Conservation (phyloP, 1,284 basidiomycete genomes). For the Apiotrichum siamense region DNA sequence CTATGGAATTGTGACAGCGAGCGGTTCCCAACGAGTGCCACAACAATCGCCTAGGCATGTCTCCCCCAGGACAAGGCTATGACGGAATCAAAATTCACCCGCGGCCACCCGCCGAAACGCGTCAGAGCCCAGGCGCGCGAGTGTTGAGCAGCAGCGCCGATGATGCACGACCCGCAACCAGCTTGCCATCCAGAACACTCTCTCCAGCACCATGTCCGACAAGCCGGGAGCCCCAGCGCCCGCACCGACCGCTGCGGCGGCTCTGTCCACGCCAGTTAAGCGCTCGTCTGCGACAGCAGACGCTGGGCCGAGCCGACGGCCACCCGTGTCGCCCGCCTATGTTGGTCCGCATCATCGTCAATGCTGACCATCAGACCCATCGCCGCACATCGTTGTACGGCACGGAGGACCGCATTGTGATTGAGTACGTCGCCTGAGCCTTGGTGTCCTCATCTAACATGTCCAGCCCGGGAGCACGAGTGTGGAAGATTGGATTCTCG, state of each 20-base stretch:
- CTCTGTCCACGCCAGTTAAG: conserved; percentile 26
- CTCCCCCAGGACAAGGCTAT: too few relatives aligned
- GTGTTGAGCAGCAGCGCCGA: too few relatives aligned
- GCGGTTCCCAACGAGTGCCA: too few relatives aligned
- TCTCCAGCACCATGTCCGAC: too few relatives aligned
- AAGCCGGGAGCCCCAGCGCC: not conserved
- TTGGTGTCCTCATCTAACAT: not conserved
- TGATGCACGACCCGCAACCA: too few relatives aligned
- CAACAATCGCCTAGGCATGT: too few relatives aligned
- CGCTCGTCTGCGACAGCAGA: conserved; percentile 23
- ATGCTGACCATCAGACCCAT: conserved; percentile 26
- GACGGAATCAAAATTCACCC: too few relatives aligned
- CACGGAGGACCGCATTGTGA: conserved; percentile 47
- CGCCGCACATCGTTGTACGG: conserved; percentile 48
- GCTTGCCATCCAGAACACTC: too few relatives aligned
- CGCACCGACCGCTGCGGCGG: not conserved
- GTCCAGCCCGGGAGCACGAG: conserved; percentile 42
- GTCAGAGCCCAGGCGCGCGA: too few relatives aligned
- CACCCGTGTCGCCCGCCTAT: conserved; percentile 35
- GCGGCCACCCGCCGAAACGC: too few relatives aligned
- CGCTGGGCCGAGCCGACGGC: conserved; percentile 28
- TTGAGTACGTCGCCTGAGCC: conserved; percentile 39
- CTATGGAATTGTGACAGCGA: too few relatives aligned
- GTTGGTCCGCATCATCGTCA: conserved; percentile 16
- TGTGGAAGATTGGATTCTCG: conserved; percentile 50